phyloP scores from a whole-genome alignment of 257 asterid genomes.

The Solanum medicagineum region DNA sequence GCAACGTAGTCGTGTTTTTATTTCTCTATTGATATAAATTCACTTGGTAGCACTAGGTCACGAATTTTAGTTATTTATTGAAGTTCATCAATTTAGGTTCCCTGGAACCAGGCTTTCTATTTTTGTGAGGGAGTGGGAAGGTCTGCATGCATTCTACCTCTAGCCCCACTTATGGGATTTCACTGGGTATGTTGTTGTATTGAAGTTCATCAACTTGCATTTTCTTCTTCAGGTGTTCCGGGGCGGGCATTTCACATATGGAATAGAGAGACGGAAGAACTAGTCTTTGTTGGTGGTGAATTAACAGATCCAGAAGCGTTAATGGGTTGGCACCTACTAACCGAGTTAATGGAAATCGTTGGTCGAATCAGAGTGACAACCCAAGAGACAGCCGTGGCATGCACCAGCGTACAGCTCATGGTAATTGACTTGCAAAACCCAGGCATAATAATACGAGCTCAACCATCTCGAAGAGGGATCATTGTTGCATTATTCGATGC shows the following conservation, averaged over 20 bases:
- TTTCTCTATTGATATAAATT: not conserved
- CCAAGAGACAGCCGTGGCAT: constrained; percentile 48
- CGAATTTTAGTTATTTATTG: not conserved
- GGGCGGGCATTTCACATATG: constrained; percentile 70
- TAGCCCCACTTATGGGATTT: too few species aligned
- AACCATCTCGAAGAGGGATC: constrained; percentile 28
- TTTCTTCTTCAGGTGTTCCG: constrained; percentile 49
- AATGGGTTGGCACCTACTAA: constrained; percentile 72
- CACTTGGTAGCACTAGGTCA: not conserved
- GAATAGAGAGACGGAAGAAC: constrained; percentile 61
- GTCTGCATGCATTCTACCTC: too few species aligned
- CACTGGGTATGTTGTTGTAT: too few species aligned
- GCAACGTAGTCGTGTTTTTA: not conserved
- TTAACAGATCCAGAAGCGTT: constrained; percentile 80
- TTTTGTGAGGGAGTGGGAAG: too few species aligned
- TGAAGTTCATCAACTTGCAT: not conserved
- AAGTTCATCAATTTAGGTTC: not conserved
- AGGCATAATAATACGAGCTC: constrained; percentile 35
- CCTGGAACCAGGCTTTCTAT: too few species aligned
- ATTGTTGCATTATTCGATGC: constrained; percentile 47
- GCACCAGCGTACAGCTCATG: constrained; percentile 47
- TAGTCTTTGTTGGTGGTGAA: constrained; percentile 65
- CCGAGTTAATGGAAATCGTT: constrained; percentile 41
- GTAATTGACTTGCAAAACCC: constrained; percentile 49
- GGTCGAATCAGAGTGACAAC: constrained; percentile 59